These are phyloP conservation scores for Pythium diclinum DNA, from an alignment of 352 stramenopile genomes.

Conservation along the genomic window DNA sequence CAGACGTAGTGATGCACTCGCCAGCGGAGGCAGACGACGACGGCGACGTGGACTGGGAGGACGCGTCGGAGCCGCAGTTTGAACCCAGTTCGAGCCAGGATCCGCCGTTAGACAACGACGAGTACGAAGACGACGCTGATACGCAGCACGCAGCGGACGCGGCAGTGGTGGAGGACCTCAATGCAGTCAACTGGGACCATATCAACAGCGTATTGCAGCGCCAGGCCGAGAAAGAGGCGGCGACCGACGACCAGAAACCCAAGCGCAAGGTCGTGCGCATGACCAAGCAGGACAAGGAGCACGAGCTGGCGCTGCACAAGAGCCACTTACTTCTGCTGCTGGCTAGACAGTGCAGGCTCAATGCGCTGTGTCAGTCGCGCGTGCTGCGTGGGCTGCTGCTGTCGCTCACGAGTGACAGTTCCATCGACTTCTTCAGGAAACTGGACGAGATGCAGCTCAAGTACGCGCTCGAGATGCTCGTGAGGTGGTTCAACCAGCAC, in stretches of 20 bases:
- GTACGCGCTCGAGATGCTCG: constrained; percentile 61
- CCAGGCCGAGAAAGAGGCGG: constrained; percentile 24
- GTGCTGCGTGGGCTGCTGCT: constrained; percentile 56
- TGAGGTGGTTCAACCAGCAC: constrained; percentile 63
- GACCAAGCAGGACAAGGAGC: constrained; percentile 58
- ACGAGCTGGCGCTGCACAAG: constrained; percentile 62
- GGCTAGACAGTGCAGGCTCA: constrained; percentile 46
- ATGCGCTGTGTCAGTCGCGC: constrained; percentile 35
- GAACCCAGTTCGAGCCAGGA: constrained; percentile 18
- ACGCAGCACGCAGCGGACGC: constrained; percentile 2
- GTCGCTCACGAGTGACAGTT: constrained; percentile 45
- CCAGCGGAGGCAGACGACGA: constrained; percentile 40
- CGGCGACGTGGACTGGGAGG: constrained; percentile 67
- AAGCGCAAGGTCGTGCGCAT: constrained; percentile 48
- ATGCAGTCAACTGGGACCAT: constrained; percentile 63
- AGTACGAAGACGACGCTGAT: not conserved
- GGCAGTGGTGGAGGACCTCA: constrained; percentile 28
- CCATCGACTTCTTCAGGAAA: constrained; percentile 44
- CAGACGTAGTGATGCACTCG: constrained; percentile 48
- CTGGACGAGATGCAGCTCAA: constrained; percentile 33
- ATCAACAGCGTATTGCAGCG: constrained; percentile 57
- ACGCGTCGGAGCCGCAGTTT: constrained; percentile 26
- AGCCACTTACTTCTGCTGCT: constrained; percentile 67
- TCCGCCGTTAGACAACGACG: constrained; percentile 14
- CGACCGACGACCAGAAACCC: not conserved